Conservation (phyloP, 75 land plant species). For the Sequoiadendron giganteum region DNA sequence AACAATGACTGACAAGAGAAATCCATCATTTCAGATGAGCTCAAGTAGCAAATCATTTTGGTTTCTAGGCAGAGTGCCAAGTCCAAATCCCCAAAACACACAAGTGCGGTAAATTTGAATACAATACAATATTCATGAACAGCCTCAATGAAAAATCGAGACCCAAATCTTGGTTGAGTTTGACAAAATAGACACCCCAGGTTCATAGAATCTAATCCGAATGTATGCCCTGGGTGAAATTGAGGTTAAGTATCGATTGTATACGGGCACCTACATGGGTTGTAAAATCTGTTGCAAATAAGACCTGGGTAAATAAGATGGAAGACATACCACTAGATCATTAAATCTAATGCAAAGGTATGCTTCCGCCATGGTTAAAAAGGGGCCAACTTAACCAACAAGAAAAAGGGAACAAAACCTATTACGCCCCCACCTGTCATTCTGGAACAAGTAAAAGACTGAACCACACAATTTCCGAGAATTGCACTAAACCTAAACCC, state of each 20-base stretch:
- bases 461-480: neutral
- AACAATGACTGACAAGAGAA: neutral
- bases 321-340: no score
- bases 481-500: neutral
- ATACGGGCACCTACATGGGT: no score
- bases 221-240: neutral
- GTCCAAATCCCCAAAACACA: neutral
- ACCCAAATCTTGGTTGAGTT: neutral
- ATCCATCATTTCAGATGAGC: neutral
- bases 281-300: no score
- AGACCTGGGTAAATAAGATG: no score
- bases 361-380: neutral
- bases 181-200: neutral
- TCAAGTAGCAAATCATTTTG: neutral
- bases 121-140: neutral
- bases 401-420: neutral
- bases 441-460: neutral
- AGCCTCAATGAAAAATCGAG: neutral
- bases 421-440: neutral
- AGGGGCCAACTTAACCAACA: neutral
- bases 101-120: neutral
- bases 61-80: neutral
- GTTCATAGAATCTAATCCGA: neutral
- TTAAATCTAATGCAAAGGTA: no score
- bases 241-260: no score